Evolutionary conservation across 768 basidiomycete genomes (phyloP), one percentile per base, ranked within the genome.

Genomic region (Atractiella rhizophila): DNA sequence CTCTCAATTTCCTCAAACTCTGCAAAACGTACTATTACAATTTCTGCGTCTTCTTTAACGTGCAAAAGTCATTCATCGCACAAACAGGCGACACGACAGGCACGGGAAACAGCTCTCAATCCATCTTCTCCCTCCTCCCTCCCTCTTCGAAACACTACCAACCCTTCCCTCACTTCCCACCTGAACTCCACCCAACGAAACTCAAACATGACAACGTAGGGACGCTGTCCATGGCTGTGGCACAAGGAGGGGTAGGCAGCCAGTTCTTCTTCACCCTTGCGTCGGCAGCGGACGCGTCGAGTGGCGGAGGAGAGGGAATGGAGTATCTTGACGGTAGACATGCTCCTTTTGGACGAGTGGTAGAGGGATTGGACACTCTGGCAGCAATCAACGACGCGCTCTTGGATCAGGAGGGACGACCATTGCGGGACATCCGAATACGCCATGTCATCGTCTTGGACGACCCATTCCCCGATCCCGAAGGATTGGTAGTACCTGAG

Each of bases 1-100:
- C 77, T 61, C 73, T 81, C 59, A 98, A 96, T 65, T 96, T 96
- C 55, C 69, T 98, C 42, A 98, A 98, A 59, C 66, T 98, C 43
- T 94, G 85, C 64, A 96, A 94, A 64, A 66, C 80, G 44, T 91
- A 91, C 57, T 88, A 88, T 58, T 96, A 88, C 65, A 88, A 86
- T 57, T 62, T 91, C 46, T 82, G 85, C 57, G 82, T 82, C 0
- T 98, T 98, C 64, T 96, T 96, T 68, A 94, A 98, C 61, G 83
- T 98, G 8, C 85, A 85, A 28, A 91, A 88, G 60, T 83, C 94
- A 56, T 98, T 98, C 50, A 68, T 98, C 38, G 86, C 86, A 10
- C 91, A 96, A 59, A 67, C 71, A 1, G 91, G 91, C n/a, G 91
- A 98, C 52, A 91, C 88, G 5, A 76, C 80, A 15, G 88, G 86